Evolutionary conservation across 768 basidiomycete species (phyloP).

Genomic region (Clavaria fumosa): DNA sequence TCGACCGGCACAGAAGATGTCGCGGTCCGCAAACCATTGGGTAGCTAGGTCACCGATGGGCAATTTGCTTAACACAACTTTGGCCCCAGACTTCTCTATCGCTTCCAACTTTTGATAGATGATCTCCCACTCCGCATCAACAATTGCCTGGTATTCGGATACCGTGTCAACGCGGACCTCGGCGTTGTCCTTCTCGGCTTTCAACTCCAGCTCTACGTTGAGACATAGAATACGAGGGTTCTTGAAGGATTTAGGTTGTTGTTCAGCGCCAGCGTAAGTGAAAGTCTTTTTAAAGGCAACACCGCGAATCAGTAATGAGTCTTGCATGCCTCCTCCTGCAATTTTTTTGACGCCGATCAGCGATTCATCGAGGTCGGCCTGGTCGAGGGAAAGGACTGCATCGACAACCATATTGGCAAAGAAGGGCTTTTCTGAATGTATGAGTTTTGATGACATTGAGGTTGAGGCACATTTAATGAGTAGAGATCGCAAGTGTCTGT

Average conservation of each 20-base stretch:
- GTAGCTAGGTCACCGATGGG: conserved; percentile 98
- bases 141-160: conserved; percentile 96
- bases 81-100: conserved; percentile 91
- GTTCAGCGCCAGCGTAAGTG: conserved; percentile 97
- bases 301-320: conserved; percentile 76
- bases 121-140: conserved; percentile 99
- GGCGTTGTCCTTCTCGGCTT: conserved; percentile 98
- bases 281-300: conserved; percentile 99
- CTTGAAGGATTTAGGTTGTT: conserved; percentile 88
- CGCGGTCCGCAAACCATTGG: conserved; percentile 97
- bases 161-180: conserved; percentile 96
- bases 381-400: conserved; percentile 85
- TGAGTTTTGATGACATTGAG: conserved; percentile 99
- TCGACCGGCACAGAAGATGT: conserved; percentile 97
- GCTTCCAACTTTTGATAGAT: conserved; percentile 95
- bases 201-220: conserved; percentile 96
- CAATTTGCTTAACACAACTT: conserved; percentile 93
- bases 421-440: conserved; percentile 97
- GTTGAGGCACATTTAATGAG: conserved; percentile 94
- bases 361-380: conserved; percentile 85
- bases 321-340: conserved; percentile 94
- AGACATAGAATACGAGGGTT: conserved; percentile 84
- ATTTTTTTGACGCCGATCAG: conserved; percentile 97
- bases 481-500: conserved; percentile 82
- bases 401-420: conserved; percentile 99